Evolutionary conservation across 805 yeast genomes (phyloP), one percentile per base, ranked within the genome.

Genomic region (Starmerella kuoi): DNA sequence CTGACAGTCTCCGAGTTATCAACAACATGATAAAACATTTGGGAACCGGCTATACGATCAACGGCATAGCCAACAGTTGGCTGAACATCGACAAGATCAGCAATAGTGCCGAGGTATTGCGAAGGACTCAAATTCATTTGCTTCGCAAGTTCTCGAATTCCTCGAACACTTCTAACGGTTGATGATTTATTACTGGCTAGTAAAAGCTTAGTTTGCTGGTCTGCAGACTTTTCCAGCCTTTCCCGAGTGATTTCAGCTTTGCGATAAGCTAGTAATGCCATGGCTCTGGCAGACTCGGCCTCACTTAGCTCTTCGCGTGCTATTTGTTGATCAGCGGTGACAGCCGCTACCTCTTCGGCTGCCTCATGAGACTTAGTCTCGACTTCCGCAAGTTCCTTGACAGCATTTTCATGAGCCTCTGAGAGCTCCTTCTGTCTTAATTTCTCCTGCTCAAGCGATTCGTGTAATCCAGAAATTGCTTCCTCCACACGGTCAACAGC

Each of bases 1-100:
- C 78, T 79, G 0, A 96, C 97, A 2, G 94, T 83, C 40, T 72
- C 76, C 47, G 88, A 95, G 32, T 70, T 77, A 55, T 86, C 94
- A 12, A 88, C 97, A 20, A 91, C 91, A 24, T 88, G 76, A 57
- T 88, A 84, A 55, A 86, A 87, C 40, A 91, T 63, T 2, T 93
- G 72, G 46, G 74, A 77, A 1, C 96, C 96, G 19, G 94, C 96
- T 37, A 85, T 73, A 2, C 81, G 87, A 57, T 91, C 97, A 1
- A 79, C 83, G 1, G 96, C 94, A 1, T 77, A 71, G 55, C 79
- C 79, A 56, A 84, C 87, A 54, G 82, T 82, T 41, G 80, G 86
- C 49, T 79, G 79, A 3, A 84, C 88, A 43, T 70, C 70, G 40
- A 91, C 79, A 25, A 91, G 65, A 49, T 86, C 94, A 31, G 93